Evolutionary conservation across 2,329 filamentous ascomycete genomes (phyloP), one percentile per base, ranked within the genome.

Genomic region (Fusarium palustre): DNA sequence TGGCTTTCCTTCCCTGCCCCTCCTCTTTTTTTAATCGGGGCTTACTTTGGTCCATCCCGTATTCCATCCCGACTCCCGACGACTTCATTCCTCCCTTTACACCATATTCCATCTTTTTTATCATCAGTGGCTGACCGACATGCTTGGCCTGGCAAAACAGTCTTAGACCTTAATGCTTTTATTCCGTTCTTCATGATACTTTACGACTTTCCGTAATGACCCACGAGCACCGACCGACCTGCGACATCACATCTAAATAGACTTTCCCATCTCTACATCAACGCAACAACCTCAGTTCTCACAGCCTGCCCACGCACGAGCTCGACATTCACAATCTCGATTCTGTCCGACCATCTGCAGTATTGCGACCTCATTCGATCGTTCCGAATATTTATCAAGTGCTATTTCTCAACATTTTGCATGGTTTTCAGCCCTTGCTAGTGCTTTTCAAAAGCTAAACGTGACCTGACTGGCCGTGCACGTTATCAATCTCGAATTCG

Each of bases 101-200:
- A 67, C 57, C 56, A 66, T 52, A 57, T 67, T 47, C 49, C 34
- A 49, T 49, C 62, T 56, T 61, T 61, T 48, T 50, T 60, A 52
- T 38, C 70, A 66, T 61, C 70, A 59, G 63, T 55, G 59, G 68
- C 70, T 74, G 55, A 74, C 68, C 54, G 52, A 61, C 52, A 57
- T 58, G 54, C 55, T 68, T 71, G 59, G 55, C 36, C 62, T 52
- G 67, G 46, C 66, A 66, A 67, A 65, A 62, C 64, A 71, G 66
- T 69, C 64, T 68, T 74, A 72, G 70, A 71, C 64, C 59, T 75
- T 75, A 74, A 75, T 74, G 60, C 72, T 59, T 72, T 75, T 69
- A 59, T 70, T 58, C 59, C 69, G 58, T 65, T 59, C 52, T 74
- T 58, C 61, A 74, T 64, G 70, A 74, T 74, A 62, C 47, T 63